Percentiles rank a stretch among this genome's conserved stretches.
Conservation (phyloP, 371 early-diverging fungal genomes). For the Coemansia linderi region DNA sequence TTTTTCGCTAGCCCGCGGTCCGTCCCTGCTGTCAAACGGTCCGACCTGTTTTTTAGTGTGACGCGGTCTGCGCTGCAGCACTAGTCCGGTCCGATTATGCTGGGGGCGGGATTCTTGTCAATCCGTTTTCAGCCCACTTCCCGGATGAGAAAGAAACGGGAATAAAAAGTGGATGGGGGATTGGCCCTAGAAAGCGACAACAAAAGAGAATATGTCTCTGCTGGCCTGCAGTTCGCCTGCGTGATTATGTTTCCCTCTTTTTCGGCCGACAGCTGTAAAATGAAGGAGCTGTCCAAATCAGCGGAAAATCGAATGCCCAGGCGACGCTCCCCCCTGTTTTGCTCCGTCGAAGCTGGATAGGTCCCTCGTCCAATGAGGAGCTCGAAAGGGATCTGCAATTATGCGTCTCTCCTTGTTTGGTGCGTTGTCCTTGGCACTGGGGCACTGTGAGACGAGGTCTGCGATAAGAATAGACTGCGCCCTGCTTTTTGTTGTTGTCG, state of each 20-base stretch:
- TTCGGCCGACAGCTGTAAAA: background rate
- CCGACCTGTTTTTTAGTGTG: conserved; percentile 7
- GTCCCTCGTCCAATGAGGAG: conserved; percentile 3
- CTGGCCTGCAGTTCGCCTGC: conserved; percentile 5
- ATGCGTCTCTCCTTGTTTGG: conserved; percentile 6
- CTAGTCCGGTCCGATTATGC: conserved; percentile 5
- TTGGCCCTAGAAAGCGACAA: background rate
- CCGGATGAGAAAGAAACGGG: conserved; percentile 5
- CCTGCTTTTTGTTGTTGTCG: background rate
- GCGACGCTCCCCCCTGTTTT: background rate
- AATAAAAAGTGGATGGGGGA: background rate
- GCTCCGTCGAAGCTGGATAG: background rate
- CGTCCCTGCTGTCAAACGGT: conserved; percentile 12
- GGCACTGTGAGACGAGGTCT: background rate
- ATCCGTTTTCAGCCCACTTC: background rate
- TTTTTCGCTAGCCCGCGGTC: conserved; percentile 1
- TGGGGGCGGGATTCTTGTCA: conserved; percentile 1
- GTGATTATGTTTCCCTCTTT: conserved; percentile 8
- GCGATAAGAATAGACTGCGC: background rate
- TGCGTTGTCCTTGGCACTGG: conserved; percentile 1
- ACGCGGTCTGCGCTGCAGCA: conserved; percentile 13
- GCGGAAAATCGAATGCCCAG: conserved; percentile 4
- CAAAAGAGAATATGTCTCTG: conserved; percentile 5
- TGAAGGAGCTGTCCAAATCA: background rate
- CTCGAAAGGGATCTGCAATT: background rate